These are phyloP conservation scores for Hypoxylon cercidicola DNA, from an alignment of 495 filamentous ascomycete genomes.

Conservation along the genomic window DNA sequence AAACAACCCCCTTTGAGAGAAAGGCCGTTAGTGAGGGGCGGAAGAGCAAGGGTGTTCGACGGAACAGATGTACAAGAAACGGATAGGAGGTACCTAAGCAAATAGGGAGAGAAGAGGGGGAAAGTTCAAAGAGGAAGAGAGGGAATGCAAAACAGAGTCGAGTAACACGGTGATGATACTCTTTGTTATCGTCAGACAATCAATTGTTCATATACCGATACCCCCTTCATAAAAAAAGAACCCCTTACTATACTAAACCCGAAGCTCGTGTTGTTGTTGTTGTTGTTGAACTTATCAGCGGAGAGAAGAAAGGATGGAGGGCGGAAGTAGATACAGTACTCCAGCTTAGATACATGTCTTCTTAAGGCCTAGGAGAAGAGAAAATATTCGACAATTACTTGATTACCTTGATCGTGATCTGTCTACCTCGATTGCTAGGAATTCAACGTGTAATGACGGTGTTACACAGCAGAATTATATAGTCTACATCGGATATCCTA, in stretches of 20 bases:
- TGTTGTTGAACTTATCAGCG: slow-evolving; percentile 3
- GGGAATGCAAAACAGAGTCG: slow-evolving; percentile 6
- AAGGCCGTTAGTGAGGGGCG: background rate
- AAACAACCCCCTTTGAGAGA: no score
- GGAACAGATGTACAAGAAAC: background rate
- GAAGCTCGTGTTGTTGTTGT: background rate
- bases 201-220: slow-evolving; percentile 31
- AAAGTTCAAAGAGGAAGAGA: background rate
- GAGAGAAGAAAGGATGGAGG: slow-evolving; percentile 1
- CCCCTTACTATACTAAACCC: slow-evolving; percentile 1
- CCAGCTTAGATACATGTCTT: slow-evolving; percentile 13
- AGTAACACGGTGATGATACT: slow-evolving; percentile 1
- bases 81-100: background rate
- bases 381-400: slow-evolving; percentile 19
- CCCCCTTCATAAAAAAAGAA: slow-evolving; percentile 20
- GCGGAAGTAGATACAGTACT: slow-evolving; percentile 2
- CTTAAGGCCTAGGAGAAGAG: slow-evolving; percentile 14
- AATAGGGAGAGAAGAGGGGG: background rate
- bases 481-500: no score
- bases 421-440: background rate
- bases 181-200: background rate
- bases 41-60: background rate
- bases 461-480: no score
- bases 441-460: no score
- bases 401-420: background rate